Conservation (phyloP, 768 basidiomycete genomes). For the Nidularia pulvinata region DNA sequence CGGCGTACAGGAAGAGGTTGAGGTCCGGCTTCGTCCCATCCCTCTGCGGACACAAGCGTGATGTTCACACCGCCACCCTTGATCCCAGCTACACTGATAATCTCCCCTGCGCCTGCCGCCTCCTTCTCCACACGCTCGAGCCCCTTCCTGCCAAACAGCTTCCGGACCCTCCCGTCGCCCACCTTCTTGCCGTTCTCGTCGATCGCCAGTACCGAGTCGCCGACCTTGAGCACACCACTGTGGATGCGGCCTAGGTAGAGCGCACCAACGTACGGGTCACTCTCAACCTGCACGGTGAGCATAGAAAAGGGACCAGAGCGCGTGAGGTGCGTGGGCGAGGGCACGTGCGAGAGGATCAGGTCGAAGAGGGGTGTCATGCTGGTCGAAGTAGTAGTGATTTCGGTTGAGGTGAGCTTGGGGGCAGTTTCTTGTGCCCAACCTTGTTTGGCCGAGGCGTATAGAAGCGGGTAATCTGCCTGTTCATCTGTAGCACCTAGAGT, state of each 20-base stretch:
- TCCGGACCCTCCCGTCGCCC: constrained; percentile 50
- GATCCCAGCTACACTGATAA: constrained; percentile 46
- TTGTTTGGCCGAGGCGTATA: constrained; percentile 51
- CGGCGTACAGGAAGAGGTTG: constrained; percentile 32
- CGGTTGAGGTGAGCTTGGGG: constrained; percentile 3
- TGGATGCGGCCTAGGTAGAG: constrained; percentile 47
- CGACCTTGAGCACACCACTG: constrained; percentile 33
- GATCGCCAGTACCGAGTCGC: constrained; percentile 36
- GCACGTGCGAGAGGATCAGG: constrained; percentile 43
- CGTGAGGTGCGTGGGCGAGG: constrained; percentile 34
- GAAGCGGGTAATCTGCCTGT: constrained; percentile 48
- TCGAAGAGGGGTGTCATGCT: constrained; percentile 45
- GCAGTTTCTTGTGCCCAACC: constrained; percentile 40
- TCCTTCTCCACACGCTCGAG: constrained; percentile 41
- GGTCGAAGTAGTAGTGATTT: constrained; percentile 17
- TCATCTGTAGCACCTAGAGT: constrained; percentile 50
- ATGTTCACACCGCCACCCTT: constrained; percentile 46
- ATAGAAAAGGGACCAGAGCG: constrained; percentile 43
- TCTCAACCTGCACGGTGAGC: constrained; percentile 52
- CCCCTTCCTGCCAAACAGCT: constrained; percentile 34
- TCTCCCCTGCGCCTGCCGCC: constrained; percentile 45
- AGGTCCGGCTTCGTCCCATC: constrained; percentile 39
- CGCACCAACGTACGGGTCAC: constrained; percentile 47
- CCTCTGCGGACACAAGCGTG: constrained; percentile 40
- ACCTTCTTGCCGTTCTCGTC: constrained; percentile 41